Percentiles rank a stretch among this genome's conserved stretches.
These are phyloP conservation scores for Eutrema japonicum DNA, from an alignment of 345 rosid species.

Conservation along the genomic window DNA sequence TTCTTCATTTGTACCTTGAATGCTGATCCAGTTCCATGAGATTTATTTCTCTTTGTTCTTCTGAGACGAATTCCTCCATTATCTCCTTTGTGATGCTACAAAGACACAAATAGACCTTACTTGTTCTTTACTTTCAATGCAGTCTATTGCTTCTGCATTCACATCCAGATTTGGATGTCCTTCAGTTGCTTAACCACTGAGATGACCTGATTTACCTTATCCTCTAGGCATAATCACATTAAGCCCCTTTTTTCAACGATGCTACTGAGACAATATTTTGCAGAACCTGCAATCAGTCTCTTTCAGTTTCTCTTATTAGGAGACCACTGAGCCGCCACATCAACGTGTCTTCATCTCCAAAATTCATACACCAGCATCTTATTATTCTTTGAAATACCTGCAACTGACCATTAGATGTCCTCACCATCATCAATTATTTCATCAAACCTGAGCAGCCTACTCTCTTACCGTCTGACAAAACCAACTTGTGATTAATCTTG, in stretches of 20 bases:
- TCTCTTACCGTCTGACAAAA: no score
- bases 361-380: accelerated
- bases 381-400: accelerated
- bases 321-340: no score
- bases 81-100: neutral
- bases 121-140: neutral
- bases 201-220: neutral
- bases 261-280: neutral
- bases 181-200: neutral
- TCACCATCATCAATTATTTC: accelerated
- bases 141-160: neutral
- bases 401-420: accelerated
- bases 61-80: neutral
- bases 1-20: neutral
- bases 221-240: neutral
- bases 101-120: neutral
- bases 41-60: neutral
- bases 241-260: neutral
- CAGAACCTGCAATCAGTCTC: neutral
- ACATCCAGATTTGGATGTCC: neutral
- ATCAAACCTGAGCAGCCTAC: no score
- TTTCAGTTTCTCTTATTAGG: no score
- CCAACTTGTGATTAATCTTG: no score
- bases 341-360: no score
- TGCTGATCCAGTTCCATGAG: neutral